phyloP scores from a whole-genome alignment of 2,329 filamentous ascomycete genomes.

The Ilyonectria destructans region DNA sequence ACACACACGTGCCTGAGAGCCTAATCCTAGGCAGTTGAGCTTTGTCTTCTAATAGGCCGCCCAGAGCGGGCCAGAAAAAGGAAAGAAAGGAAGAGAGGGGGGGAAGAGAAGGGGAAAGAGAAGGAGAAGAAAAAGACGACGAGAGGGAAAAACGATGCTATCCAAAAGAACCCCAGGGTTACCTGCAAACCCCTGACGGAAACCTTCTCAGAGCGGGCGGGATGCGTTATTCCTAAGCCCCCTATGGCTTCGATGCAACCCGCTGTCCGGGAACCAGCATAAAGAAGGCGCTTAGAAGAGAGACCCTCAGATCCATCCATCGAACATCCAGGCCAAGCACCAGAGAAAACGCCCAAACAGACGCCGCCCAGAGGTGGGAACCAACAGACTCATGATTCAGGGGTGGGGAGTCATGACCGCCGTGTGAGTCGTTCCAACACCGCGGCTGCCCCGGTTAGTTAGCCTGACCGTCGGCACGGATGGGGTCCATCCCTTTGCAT shows the following conservation, averaged over 20 bases:
- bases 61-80: no score
- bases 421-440: constrained; percentile 21
- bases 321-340: not conserved
- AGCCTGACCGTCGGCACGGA: constrained; percentile 5
- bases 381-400: constrained; percentile 25
- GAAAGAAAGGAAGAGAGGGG: not conserved
- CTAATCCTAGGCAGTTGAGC: not conserved
- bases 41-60: not conserved
- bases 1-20: constrained; percentile 18
- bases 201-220: constrained; percentile 2
- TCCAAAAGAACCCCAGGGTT: constrained; percentile 19
- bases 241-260: constrained; percentile 11
- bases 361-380: not conserved
- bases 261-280: constrained; percentile 6
- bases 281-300: not conserved
- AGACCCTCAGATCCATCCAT: not conserved
- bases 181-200: constrained; percentile 13
- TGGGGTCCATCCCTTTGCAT: not conserved
- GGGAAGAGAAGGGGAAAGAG: not conserved
- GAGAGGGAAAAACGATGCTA: not conserved
- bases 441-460: not conserved
- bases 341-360: not conserved
- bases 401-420: constrained; percentile 21
- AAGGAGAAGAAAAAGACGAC: not conserved
- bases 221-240: constrained; percentile 7